phyloP scores from a whole-genome alignment of 2,329 filamentous ascomycete genomes.

The Aureobasidium sp. region DNA sequence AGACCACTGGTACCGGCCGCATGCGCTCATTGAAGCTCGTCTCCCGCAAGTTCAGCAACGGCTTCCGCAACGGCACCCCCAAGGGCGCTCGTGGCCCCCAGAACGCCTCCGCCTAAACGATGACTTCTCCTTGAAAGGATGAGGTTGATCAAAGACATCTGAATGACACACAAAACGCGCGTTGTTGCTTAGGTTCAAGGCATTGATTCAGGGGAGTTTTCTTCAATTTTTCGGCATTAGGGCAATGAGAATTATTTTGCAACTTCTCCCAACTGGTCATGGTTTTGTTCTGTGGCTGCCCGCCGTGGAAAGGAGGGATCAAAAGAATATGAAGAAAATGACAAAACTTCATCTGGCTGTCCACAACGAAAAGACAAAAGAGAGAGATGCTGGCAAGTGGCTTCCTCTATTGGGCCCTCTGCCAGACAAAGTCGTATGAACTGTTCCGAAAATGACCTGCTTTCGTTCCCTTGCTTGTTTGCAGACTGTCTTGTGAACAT shows the following conservation, averaged over 20 bases:
- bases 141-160: background rate
- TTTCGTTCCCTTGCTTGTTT: background rate
- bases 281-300: background rate
- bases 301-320: background rate
- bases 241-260: conserved; percentile 5
- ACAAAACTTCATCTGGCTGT: conserved; percentile 12
- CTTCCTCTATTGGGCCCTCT: background rate
- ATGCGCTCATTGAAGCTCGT: conserved; percentile 92
- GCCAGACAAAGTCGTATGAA: conserved; percentile 14
- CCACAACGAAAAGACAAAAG: background rate
- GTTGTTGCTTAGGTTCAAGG: background rate
- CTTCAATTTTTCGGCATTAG: background rate
- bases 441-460: conserved; percentile 11
- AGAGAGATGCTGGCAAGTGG: background rate
- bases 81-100: conserved; percentile 70
- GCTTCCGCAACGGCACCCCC: conserved; percentile 85
- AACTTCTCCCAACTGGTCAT: background rate
- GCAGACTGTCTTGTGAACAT: background rate
- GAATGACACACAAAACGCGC: background rate
- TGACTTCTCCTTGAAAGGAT: background rate
- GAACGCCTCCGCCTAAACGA: conserved; percentile 22
- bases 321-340: conserved; percentile 7
- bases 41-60: conserved; percentile 92
- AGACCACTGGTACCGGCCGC: conserved; percentile 95
- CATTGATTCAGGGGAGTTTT: conserved; percentile 4